Evolutionary conservation across 495 filamentous ascomycete genomes (phyloP), one percentile per base, ranked within the genome.

Genomic region (Xylona heveae): DNA sequence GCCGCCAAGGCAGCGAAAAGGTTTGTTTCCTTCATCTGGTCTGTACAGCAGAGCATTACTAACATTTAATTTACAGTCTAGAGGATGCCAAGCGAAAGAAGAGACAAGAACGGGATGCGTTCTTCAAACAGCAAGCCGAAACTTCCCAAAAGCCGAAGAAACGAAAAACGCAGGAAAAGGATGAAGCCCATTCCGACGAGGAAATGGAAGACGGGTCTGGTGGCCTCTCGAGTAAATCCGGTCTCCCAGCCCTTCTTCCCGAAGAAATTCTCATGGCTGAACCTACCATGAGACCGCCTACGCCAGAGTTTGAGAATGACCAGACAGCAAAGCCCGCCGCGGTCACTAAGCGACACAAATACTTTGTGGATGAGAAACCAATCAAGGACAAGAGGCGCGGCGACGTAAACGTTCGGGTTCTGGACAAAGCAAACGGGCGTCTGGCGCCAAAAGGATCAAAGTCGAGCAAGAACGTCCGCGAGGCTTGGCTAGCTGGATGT

Each of bases 321-420:
- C 19, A 26, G 37, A 19, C 30, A 44, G 20, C 46, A 46, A 12
- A 52, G 40, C 18, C 55, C 49, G 33, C 44, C 7, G 10, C 35
- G 5, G 0, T 26, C 13, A 13, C 51, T 14, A 62, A 53, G 33
- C 64, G 62, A 33, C 48, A 64, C 30, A 55, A 55, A 20, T 63
- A 68, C 34, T 43, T 68, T 24, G 53, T 52, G 27, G 45, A 47
- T 7, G 56, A 67, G 31, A 63, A 60, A 35, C 50, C 54, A 8
- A 53, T 62, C 22, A 71, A 66, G 49, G 65, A 70, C 42, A 42
- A 70, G 23, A 57, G 51, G 33, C 53, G 54, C 31, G 64, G 62
- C 6, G 52, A 57, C 26, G 46, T 69, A 23, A 61, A 51, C 10
- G 60, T 72, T 25, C 52, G 55, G 18, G 65, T 72, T 2, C 45